Evolutionary conservation across 129 eudicot genomes (phyloP).

Genomic region (Calendula officinalis): DNA sequence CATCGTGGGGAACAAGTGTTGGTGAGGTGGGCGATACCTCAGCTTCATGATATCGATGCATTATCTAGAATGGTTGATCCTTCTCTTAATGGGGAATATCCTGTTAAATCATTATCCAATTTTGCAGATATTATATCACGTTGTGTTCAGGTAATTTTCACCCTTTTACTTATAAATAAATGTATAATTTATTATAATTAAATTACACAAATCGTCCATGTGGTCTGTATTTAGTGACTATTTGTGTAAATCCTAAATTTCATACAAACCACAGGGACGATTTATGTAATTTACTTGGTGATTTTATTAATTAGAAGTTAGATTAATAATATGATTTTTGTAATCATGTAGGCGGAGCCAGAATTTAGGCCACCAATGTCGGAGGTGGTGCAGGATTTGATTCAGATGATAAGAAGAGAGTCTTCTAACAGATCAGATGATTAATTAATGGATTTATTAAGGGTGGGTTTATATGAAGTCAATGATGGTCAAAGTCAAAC

Average conservation of each 20-base stretch:
- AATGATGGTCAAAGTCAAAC: conserved; percentile 27
- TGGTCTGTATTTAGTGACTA: too few species aligned
- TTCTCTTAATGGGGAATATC: conserved; percentile 68
- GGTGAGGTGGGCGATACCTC: conserved; percentile 95
- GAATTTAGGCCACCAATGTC: conserved; percentile 94
- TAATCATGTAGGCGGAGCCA: conserved; percentile 64
- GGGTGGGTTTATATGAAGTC: conserved; percentile 24
- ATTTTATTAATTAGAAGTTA: too few species aligned
- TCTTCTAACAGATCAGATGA: conserved; percentile 58
- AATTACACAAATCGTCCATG: too few species aligned
- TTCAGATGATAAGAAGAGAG: conserved; percentile 70
- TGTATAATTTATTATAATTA: too few species aligned
- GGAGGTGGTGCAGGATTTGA: conserved; percentile 93
- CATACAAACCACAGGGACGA: too few species aligned
- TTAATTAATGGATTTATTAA: conserved; percentile 39
- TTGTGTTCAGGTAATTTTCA: conserved; percentile 61
- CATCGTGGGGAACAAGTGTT: conserved; percentile 83
- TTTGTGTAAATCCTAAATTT: too few species aligned
- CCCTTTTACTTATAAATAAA: background rate
- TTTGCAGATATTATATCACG: conserved; percentile 91
- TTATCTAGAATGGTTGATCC: conserved; percentile 92
- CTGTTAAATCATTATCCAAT: conserved; percentile 69
- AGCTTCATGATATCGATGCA: conserved; percentile 89
- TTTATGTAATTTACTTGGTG: too few species aligned
- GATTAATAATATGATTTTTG: background rate